A percentile compares a stretch with the other conserved stretches of the same genome.
Evolutionary conservation across 2,329 filamentous ascomycete genomes (phyloP).

Genomic region (Teratosphaeria nubilosa): DNA sequence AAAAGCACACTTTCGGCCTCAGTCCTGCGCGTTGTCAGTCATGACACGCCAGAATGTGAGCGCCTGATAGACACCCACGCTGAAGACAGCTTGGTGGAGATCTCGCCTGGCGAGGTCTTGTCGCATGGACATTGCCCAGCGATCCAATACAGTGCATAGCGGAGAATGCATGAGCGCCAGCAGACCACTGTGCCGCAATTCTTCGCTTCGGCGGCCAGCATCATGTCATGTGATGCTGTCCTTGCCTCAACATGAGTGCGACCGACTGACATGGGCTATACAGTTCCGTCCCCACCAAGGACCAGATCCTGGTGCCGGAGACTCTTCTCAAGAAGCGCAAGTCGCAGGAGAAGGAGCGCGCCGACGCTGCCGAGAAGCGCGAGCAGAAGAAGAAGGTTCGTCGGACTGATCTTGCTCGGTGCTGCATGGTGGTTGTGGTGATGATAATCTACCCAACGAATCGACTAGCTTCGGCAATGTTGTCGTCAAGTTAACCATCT

Average conservation of each 20-base stretch:
- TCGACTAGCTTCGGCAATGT: conserved; percentile 95
- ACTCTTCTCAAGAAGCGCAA: conserved; percentile 99
- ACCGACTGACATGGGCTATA: conserved; percentile 50
- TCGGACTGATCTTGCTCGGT: conserved; percentile 19
- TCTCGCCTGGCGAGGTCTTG: conserved; percentile 23
- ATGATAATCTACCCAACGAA: conserved; percentile 70
- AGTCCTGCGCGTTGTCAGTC: conserved; percentile 26
- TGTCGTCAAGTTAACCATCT: conserved; percentile 98
- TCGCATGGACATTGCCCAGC: conserved; percentile 47
- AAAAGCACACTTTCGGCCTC: conserved; percentile 19
- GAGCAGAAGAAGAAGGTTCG: conserved; percentile 74
- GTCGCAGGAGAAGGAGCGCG: conserved; percentile 97
- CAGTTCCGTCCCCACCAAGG: conserved; percentile 85
- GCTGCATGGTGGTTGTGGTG: conserved; percentile 41
- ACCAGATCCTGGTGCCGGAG: conserved; percentile 96
- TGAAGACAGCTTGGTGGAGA: conserved; percentile 15
- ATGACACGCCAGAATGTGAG: conserved; percentile 28
- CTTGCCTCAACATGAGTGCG: conserved; percentile 24
- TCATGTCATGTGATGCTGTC: conserved; percentile 53
- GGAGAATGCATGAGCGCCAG: conserved; percentile 44
- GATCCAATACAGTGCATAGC: conserved; percentile 52
- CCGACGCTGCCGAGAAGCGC: conserved; percentile 54
- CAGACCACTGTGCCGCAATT: conserved; percentile 88
- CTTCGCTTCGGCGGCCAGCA: conserved; percentile 57
- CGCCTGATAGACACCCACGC: conserved; percentile 9